A percentile compares a stretch with the other conserved stretches of the same genome.
Conservation (phyloP, 2,329 filamentous ascomycete genomes). For the Colletotrichum abscissum region DNA sequence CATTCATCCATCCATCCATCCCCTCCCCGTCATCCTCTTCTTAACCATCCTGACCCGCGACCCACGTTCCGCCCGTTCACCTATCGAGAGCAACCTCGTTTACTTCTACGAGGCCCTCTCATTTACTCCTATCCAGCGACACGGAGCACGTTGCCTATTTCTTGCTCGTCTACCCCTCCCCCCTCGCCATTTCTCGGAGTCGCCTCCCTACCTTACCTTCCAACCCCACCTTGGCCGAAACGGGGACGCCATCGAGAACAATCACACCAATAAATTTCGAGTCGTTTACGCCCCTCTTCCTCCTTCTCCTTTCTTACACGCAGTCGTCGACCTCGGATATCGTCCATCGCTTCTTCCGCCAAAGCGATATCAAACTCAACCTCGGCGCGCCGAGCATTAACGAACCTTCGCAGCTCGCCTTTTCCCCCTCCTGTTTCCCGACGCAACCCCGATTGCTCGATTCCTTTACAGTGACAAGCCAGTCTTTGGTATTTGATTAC, state of each 20-base stretch:
- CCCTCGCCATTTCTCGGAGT: slow-evolving; percentile 27
- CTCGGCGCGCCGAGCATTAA: neutral
- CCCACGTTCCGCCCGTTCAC: slow-evolving; percentile 24
- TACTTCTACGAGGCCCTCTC: slow-evolving; percentile 21
- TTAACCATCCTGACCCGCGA: slow-evolving; percentile 25
- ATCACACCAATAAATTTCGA: slow-evolving; percentile 34
- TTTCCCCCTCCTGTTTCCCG: neutral
- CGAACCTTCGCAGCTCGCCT: neutral
- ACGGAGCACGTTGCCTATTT: slow-evolving; percentile 34
- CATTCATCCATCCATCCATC: neutral
- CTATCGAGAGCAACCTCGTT: slow-evolving; percentile 27
- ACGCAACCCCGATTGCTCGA: slow-evolving; percentile 18
- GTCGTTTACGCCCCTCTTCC: slow-evolving; percentile 25
- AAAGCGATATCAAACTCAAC: neutral
- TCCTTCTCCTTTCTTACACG: slow-evolving; percentile 26
- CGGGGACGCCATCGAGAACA: slow-evolving; percentile 33
- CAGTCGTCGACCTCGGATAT: slow-evolving; percentile 18
- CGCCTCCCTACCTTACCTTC: slow-evolving; percentile 31
- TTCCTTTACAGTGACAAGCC: neutral
- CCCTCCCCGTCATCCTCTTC: slow-evolving; percentile 5
- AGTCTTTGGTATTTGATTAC: neutral
- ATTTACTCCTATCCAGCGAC: slow-evolving; percentile 26
- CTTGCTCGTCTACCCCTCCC: slow-evolving; percentile 20
- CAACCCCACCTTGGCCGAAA: slow-evolving; percentile 36
- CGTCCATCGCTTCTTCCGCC: slow-evolving; percentile 9